These are phyloP conservation scores for Anethum foeniculum DNA, from an alignment of 140 eudicot genomes.

Conservation along the genomic window DNA sequence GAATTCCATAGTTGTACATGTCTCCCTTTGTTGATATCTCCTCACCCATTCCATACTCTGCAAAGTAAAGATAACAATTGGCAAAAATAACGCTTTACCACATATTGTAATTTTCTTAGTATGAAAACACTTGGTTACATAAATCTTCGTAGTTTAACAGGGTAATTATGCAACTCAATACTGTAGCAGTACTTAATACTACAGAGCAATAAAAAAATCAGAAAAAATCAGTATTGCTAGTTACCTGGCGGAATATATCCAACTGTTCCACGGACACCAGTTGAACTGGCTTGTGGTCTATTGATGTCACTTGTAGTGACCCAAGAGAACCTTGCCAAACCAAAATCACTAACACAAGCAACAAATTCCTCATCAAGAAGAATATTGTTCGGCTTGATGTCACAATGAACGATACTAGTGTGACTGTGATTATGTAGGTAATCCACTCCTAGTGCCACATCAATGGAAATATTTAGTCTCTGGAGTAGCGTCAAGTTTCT, in stretches of 20 bases:
- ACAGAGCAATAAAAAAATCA: too few species aligned
- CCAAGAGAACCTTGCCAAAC: not conserved
- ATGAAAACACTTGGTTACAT: too few species aligned
- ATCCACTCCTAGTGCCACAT: not conserved
- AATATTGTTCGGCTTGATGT: conserved; percentile 2
- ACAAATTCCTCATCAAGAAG: not conserved
- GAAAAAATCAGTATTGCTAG: too few species aligned
- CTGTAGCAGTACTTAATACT: not conserved
- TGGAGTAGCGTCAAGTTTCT: not conserved
- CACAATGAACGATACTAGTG: not conserved
- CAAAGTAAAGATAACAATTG: not conserved
- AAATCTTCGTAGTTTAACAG: not conserved
- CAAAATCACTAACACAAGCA: not conserved
- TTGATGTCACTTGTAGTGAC: not conserved
- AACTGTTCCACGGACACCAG: not conserved
- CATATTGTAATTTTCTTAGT: too few species aligned
- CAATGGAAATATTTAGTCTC: not conserved
- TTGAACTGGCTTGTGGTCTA: not conserved
- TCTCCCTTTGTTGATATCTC: not conserved
- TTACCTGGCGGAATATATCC: not conserved
- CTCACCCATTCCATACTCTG: not conserved
- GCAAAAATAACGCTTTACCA: too few species aligned
- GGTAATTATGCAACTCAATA: not conserved
- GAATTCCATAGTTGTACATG: too few species aligned
- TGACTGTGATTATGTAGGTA: not conserved